Evolutionary conservation across 2,329 filamentous ascomycete species (phyloP), one percentile per base, ranked within the genome.

Genomic region (Venturia aucupariae): DNA sequence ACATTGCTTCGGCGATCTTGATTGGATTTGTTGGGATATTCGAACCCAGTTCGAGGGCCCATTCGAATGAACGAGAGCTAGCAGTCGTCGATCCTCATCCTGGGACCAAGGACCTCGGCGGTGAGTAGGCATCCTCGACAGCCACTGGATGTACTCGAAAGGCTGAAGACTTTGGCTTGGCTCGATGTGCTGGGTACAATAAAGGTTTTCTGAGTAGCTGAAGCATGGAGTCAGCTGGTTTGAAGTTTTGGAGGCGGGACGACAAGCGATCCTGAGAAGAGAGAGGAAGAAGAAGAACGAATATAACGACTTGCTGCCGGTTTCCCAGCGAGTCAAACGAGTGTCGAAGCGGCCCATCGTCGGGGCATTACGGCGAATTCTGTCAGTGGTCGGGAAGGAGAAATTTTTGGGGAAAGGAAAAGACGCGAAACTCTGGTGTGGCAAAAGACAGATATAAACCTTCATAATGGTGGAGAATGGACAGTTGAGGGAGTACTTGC

Each of bases 1-100:
- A 75, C 93, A 97, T 79, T 97, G 93, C 80, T 97, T 97, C 63
- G 93, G 89, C 30, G 90, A 90, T 67, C 93, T 85, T 32, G 89
- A 87, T 66, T 84, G 82, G 71, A 97, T 86, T 69, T 86, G 82
- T 64, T 86, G 80, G 38, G 92, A 86, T 71, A 97, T 95, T 68
- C 86, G 84, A 17, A 96, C 91, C 93, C 93, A 97, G 82, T 96
- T 94, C 15, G 59, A 63, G n/a, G 64, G 62, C 22, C 64, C 64
- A n/a, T 54, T 27, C 5, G 11, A 1, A 15, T 46, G n/a, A 22
- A 65, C 64, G 7, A 65, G 59, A 2, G 7, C 2, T n/a, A 65
- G 19, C 13, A 65, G 35, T 22, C 22, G 11, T 19, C 19, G 6
- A 41, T 65, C 64, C 24, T 65, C 64, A 30, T 27, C 46, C 38